Evolutionary conservation across 495 filamentous ascomycete genomes (phyloP).

Genomic region (Xylaria curta): DNA sequence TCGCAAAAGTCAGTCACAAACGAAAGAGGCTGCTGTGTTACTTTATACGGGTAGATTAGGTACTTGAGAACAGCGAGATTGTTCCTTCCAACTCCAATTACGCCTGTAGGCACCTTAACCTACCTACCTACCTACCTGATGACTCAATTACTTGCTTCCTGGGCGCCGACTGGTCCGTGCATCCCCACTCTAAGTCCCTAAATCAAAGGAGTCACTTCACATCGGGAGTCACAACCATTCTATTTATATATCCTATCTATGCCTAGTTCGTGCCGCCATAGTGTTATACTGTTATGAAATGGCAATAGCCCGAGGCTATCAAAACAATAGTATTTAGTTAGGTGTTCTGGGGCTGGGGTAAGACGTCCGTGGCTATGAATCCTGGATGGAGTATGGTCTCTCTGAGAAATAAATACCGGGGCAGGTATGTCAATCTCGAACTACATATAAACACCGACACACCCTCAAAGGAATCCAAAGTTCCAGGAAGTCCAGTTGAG

Average conservation of each 20-base stretch:
- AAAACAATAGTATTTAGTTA: slow-evolving; percentile 64
- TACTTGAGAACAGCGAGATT: background rate
- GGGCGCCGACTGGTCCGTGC: slow-evolving; percentile 5
- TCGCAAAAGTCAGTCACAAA: background rate
- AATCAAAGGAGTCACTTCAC: background rate
- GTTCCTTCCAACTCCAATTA: slow-evolving; percentile 1
- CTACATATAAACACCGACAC: too few species aligned
- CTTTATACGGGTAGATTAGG: background rate
- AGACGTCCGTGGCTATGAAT: too few species aligned
- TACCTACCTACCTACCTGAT: too few species aligned
- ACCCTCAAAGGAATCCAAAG: background rate
- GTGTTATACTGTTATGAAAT: slow-evolving; percentile 66
- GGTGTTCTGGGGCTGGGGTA: too few species aligned
- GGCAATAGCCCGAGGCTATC: slow-evolving; percentile 70
- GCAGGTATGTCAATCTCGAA: background rate
- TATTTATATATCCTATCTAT: background rate
- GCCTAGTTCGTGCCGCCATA: too few species aligned
- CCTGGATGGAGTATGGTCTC: too few species aligned
- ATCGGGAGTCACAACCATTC: background rate
- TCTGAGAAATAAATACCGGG: too few species aligned
- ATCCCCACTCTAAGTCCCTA: background rate
- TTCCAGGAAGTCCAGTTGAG: too few species aligned
- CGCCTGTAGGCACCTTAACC: too few species aligned
- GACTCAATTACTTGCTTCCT: slow-evolving; percentile 9
- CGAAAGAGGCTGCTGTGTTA: background rate